Base-by-base conservation (phyloP, 1,284 basidiomycete species). In the Trichosporon faecale region DNA sequence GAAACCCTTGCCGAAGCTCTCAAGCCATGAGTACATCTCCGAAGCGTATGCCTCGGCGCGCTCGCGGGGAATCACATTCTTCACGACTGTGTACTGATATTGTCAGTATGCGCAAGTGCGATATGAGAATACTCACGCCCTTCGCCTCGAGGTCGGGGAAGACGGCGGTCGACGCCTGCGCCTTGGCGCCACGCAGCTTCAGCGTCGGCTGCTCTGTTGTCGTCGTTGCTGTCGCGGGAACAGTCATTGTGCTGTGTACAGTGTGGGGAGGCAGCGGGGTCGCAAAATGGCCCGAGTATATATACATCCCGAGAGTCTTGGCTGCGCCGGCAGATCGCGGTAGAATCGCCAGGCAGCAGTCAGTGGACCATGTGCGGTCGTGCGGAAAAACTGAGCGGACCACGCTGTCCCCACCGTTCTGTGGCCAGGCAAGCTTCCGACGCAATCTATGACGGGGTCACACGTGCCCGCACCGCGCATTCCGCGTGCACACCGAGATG, bases 1-100 rank as follows among this genome's bases (percentile, higher is more conserved):
- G 74, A 81, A 85, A 1, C 84, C 84, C 65, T 76, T 76, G 49
- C 61, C 69, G 25, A 82, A 82, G 37, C 71, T 73, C 70, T 82
- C 80, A 33, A 83, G 74, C 82, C 83, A 85, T 23, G 70, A 44
- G 70, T 81, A 79, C 61, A 79, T 79, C 60, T 74, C 64, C 52
- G 80, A 71, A 21, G 76, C 77, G 68, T 84, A 84, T n/a, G 75
- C 66, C 18, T 70, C 73, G 0, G 82, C 80, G 16, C 73, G 69
- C 55, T 79, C 80, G 6, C 63, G 27, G 0, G 80, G 72, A 18
- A 84, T 70, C 2, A 78, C 83, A 64, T 73, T 71, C 44, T 76
- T 77, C 25, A 84, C 78, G 63, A 85, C 77, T 21, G 79, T 76
- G 72, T 76, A 85, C 78, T 78, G 3, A 9, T 3, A 68, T 1